These are phyloP conservation scores for Penicillium herquei DNA, from an alignment of 495 filamentous ascomycete genomes.

Conservation along the genomic window DNA sequence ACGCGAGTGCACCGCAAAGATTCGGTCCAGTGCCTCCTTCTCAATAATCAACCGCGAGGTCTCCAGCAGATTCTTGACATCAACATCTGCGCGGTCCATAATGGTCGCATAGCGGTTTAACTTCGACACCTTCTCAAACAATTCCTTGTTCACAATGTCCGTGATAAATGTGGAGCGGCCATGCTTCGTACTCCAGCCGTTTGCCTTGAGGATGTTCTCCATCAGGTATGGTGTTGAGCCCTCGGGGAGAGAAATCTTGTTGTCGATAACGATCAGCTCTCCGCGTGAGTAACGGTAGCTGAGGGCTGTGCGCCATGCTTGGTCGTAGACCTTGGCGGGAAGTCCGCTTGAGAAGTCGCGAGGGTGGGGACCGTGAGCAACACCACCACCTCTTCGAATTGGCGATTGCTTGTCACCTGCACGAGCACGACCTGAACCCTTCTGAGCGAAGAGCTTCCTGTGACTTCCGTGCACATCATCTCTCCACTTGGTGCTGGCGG, in stretches of 20 bases:
- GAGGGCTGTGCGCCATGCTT: slow-evolving; percentile 93
- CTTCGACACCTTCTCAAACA: slow-evolving; percentile 50
- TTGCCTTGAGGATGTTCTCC: slow-evolving; percentile 60
- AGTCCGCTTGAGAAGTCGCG: slow-evolving; percentile 84
- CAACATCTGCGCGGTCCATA: slow-evolving; percentile 69
- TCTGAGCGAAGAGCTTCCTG: slow-evolving; percentile 77
- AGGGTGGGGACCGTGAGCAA: slow-evolving; percentile 80
- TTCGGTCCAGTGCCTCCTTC: slow-evolving; percentile 70
- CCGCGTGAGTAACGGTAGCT: slow-evolving; percentile 85
- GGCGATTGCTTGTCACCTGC: slow-evolving; percentile 79
- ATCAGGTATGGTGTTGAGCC: slow-evolving; percentile 57
- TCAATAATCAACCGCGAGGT: slow-evolving; percentile 84
- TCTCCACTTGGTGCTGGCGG: slow-evolving; percentile 81
- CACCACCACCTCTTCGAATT: slow-evolving; percentile 81
- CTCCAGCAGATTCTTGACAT: slow-evolving; percentile 91
- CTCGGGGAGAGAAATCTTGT: slow-evolving; percentile 60
- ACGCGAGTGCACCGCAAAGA: slow-evolving; percentile 72
- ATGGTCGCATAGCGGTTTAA: slow-evolving; percentile 65
- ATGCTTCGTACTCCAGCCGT: slow-evolving; percentile 67
- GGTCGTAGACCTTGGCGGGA: slow-evolving; percentile 87
- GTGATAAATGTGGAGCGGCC: slow-evolving; percentile 82
- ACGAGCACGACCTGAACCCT: slow-evolving; percentile 78
- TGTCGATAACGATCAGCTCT: slow-evolving; percentile 80
- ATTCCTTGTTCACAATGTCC: slow-evolving; percentile 32
- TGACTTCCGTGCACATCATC: slow-evolving; percentile 78